Evolutionary conservation across 371 early-diverging fungal genomes (phyloP), one percentile per base, ranked within the genome.

Genomic region (Rhizopus arrhizus): DNA sequence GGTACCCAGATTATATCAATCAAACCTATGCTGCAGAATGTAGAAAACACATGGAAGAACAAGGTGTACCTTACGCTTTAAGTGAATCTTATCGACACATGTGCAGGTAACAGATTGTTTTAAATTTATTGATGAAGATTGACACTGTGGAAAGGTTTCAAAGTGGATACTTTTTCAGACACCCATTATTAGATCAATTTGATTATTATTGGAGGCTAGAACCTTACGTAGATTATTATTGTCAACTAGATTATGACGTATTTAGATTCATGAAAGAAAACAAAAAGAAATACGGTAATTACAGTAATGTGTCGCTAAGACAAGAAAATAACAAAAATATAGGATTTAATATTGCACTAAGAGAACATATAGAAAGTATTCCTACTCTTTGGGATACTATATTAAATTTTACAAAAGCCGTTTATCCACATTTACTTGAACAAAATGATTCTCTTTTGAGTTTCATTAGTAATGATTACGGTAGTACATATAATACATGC

Each of bases 181-280:
- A 97, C 65, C 89, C 91, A 50, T 69, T 94, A 5, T 69, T 96
- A 28, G 73, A 75, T 28, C 71, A 86, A 38, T 91, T 89, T 58
- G 90, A 95, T 54, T 98, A 89, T 71, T 97, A 95, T 73, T 98
- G 98, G 99, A 76, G 99, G 9, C 78, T 98, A 4, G 98, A 98
- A 62, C 98, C 98, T 2, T 90, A 85, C 35, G 95, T 95, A 4
- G 80, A 87, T 38, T 95, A 91, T 61, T 85, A 82, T 60, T 98
- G 98, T 66, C 84, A 94, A 41, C 73, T 98, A 5, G 86, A 89
- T 63, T 87, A 90, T 70, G 98, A 98, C 71, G 93, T 95, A 5
- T 97, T 98, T 74, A 65, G 71, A 63, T 92, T 75, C 65, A 91
- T 95, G 91, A 75, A 80, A 50, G 72, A 86, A 28, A 86, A 88